phyloP scores from a whole-genome alignment of 129 eudicot genomes.

The Apium graveolens region DNA sequence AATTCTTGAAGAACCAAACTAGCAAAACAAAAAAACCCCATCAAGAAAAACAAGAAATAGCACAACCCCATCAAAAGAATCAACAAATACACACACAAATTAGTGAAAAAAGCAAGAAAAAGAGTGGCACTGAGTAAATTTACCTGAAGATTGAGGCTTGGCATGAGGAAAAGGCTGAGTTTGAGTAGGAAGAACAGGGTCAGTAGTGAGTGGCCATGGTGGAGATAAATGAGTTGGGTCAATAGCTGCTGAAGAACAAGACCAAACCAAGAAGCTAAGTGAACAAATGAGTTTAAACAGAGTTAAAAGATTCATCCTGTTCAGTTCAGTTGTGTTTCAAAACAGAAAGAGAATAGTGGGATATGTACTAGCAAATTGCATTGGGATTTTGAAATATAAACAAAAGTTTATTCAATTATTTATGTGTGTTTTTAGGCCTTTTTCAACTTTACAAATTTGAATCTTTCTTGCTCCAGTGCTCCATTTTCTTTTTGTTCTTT shows the following conservation, averaged over 20 bases:
- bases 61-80: not conserved
- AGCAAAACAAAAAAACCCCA: not conserved
- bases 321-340: conserved; percentile 7
- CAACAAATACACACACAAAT: not conserved
- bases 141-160: conserved; percentile 71
- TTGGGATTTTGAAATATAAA: conserved; percentile 4
- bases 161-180: conserved; percentile 49
- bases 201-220: conserved; percentile 41
- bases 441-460: not conserved
- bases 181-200: conserved; percentile 78
- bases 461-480: not conserved
- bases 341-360: not conserved
- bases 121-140: not conserved
- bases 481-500: not conserved
- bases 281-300: not conserved
- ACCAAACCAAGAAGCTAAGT: not conserved
- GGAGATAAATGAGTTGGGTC: conserved; percentile 39
- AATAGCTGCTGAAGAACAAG: conserved; percentile 14
- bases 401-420: too few species aligned
- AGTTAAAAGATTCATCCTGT: conserved; percentile 28
- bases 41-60: not conserved
- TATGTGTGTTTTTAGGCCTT: not conserved
- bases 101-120: not conserved
- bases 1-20: not conserved
- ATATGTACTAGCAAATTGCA: not conserved